Evolutionary conservation across 306 rosid species (phyloP).

Genomic region (Acacia confusa): DNA sequence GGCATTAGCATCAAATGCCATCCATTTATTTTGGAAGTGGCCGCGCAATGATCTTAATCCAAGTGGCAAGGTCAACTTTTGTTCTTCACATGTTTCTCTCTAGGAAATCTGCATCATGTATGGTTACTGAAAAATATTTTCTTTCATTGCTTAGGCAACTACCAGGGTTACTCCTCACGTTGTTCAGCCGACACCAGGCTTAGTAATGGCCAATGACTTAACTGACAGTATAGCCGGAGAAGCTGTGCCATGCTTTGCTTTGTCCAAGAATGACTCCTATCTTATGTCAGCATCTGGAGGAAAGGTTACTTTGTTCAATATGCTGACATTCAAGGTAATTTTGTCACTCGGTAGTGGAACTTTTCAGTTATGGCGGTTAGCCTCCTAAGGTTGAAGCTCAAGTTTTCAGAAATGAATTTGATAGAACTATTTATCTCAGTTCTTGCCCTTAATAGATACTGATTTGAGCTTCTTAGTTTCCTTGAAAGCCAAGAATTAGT

Average conservation of each 20-base stretch:
- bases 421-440: not conserved
- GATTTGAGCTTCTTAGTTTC: not conserved
- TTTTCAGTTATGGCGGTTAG: not conserved
- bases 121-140: not conserved
- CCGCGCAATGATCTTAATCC: slow-evolving; percentile 70
- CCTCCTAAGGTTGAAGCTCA: not conserved
- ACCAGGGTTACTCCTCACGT: slow-evolving; percentile 41
- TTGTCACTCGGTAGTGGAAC: not conserved
- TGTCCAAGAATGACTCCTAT: slow-evolving; percentile 92
- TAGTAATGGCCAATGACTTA: slow-evolving; percentile 81
- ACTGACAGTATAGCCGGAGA: slow-evolving; percentile 79
- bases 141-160: slow-evolving; percentile 58
- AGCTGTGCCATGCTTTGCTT: slow-evolving; percentile 95
- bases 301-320: slow-evolving; percentile 80
- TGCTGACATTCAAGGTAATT: slow-evolving; percentile 91
- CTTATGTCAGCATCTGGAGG: slow-evolving; percentile 99
- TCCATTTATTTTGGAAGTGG: slow-evolving; percentile 97
- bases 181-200: slow-evolving; percentile 40
- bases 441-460: not conserved
- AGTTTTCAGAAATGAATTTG: not conserved
- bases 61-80: slow-evolving; percentile 56
- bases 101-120: slow-evolving; percentile 12
- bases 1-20: slow-evolving; percentile 89
- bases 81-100: slow-evolving; percentile 39
- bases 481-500: not conserved